Evolutionary conservation across 305 asterid genomes (phyloP).

Genomic region (Plantago rigida): DNA sequence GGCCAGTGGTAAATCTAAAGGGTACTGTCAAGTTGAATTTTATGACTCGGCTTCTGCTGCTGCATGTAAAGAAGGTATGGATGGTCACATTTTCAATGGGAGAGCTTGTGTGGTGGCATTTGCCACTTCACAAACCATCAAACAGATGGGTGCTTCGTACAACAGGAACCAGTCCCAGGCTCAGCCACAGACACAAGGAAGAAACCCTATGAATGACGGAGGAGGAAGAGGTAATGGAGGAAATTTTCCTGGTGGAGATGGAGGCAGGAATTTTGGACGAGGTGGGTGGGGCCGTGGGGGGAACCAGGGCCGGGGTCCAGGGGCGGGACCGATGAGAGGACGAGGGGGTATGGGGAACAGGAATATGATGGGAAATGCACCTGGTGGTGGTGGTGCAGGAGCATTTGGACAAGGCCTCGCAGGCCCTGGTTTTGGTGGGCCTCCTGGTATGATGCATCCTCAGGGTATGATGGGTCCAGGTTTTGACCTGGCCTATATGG

Average conservation of each 20-base stretch:
- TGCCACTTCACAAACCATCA: slow-evolving; percentile 72
- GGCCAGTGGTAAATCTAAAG: slow-evolving; percentile 96
- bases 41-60: slow-evolving; percentile 67
- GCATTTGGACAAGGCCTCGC: slow-evolving; percentile 34
- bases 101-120: slow-evolving; percentile 80
- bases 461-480: slow-evolving; percentile 79
- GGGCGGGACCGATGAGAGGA: slow-evolving; percentile 67
- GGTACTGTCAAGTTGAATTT: slow-evolving; percentile 94
- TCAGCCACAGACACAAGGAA: slow-evolving; percentile 24
- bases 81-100: slow-evolving; percentile 71
- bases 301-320: slow-evolving; percentile 33
- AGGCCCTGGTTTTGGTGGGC: slow-evolving; percentile 26
- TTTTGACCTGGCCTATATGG: slow-evolving; percentile 63
- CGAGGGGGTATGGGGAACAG: slow-evolving; percentile 57
- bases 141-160: slow-evolving; percentile 63
- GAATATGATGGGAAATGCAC: slow-evolving; percentile 59
- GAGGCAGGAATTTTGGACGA: slow-evolving; percentile 21
- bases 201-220: slow-evolving; percentile 1
- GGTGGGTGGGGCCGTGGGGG: slow-evolving; percentile 32
- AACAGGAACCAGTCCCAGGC: slow-evolving; percentile 51
- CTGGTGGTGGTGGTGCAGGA: slow-evolving; percentile 45
- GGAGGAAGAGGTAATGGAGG: slow-evolving; percentile 30
- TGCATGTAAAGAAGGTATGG: slow-evolving; percentile 84
- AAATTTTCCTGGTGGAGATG: slow-evolving; percentile 19
- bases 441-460: slow-evolving; percentile 56